phyloP scores from a whole-genome alignment of 768 basidiomycete species.

The Calocera viscosa region DNA sequence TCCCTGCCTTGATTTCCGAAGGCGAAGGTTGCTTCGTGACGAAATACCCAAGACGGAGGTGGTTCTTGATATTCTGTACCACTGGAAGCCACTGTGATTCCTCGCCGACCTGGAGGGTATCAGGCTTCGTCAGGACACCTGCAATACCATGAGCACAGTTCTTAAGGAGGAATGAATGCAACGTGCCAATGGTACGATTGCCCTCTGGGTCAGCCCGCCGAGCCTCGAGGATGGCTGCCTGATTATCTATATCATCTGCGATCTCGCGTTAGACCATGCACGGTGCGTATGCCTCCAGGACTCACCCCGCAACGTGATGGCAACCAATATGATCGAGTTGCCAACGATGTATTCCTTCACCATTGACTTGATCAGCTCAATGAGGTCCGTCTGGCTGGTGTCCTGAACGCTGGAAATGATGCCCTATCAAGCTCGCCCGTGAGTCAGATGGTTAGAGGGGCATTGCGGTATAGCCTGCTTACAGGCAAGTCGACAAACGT shows the following conservation, averaged over 20 bases:
- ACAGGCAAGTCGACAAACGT: conserved; percentile 25
- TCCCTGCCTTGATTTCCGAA: conserved; percentile 37
- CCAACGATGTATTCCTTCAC: conserved; percentile 36
- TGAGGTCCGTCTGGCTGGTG: conserved; percentile 21
- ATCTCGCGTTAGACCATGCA: background rate
- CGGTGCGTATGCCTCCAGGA: conserved; percentile 28
- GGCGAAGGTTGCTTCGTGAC: conserved; percentile 46
- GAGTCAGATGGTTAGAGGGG: conserved; percentile 12
- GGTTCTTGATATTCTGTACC: conserved; percentile 35
- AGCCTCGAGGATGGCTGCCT: conserved; percentile 45
- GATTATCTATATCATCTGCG: conserved; percentile 56
- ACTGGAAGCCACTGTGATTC: conserved; percentile 38
- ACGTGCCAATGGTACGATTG: conserved; percentile 48
- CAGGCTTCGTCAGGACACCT: conserved; percentile 65
- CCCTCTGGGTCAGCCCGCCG: conserved; percentile 41
- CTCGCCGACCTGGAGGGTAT: conserved; percentile 38
- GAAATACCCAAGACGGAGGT: conserved; percentile 47
- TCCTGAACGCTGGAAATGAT: conserved; percentile 45
- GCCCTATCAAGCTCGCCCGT: conserved; percentile 24
- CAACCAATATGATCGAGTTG: conserved; percentile 51
- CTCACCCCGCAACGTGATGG: conserved; percentile 52
- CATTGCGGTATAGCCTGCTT: conserved; percentile 17
- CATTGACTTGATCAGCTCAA: conserved; percentile 38
- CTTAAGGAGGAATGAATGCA: background rate
- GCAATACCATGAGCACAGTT: background rate